phyloP scores from a whole-genome alignment of 257 asterid species.

The Solanum arcanum region DNA sequence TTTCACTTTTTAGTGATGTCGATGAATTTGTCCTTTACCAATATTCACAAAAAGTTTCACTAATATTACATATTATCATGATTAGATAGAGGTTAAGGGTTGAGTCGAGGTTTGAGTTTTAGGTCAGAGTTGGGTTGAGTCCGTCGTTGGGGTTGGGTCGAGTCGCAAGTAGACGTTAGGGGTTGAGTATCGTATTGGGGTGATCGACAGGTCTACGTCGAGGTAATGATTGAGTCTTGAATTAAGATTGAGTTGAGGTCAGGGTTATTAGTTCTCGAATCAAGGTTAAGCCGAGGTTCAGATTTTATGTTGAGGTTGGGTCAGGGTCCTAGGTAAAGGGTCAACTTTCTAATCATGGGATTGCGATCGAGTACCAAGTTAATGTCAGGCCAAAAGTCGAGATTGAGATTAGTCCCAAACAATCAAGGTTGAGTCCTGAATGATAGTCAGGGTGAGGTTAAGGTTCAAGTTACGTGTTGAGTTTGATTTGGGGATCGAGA shows the following conservation, averaged over 20 bases:
- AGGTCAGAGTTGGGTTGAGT: neutral
- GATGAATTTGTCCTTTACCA: too few relatives aligned
- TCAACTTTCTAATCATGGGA: rapidly evolving
- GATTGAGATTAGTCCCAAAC: neutral
- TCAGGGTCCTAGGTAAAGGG: neutral
- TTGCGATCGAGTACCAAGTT: neutral
- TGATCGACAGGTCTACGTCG: too few relatives aligned
- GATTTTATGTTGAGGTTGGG: too few relatives aligned
- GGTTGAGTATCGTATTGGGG: neutral
- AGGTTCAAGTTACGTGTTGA: neutral
- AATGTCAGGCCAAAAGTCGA: neutral
- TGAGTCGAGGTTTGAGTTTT: neutral
- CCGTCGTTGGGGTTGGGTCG: too few relatives aligned
- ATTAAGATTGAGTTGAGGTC: neutral
- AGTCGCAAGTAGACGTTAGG: neutral
- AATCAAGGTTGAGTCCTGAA: neutral
- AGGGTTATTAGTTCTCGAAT: too few relatives aligned
- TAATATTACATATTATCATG: too few relatives aligned
- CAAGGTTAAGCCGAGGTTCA: neutral
- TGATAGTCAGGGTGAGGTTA: neutral
- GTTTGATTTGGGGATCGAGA: neutral
- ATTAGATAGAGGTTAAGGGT: neutral
- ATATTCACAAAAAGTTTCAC: neutral
- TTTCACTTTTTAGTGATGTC: too few relatives aligned
- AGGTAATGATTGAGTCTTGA: neutral